Percentiles rank a stretch among this genome's conserved stretches.
phyloP scores from a whole-genome alignment of 768 basidiomycete species.

The Dendrothele bispora region DNA sequence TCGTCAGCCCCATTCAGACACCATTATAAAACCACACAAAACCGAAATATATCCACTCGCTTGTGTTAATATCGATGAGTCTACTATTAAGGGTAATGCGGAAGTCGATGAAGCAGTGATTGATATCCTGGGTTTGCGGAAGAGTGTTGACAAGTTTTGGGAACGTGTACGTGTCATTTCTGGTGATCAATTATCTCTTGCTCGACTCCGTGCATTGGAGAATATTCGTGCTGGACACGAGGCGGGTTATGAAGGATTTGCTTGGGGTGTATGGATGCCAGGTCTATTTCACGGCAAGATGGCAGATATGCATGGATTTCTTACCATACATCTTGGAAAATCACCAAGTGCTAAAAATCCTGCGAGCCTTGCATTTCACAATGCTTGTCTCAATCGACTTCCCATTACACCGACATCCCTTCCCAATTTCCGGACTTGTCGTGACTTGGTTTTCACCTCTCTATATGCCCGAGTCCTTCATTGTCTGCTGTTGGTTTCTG shows the following conservation, averaged over 20 bases:
- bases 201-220: conserved; percentile 28
- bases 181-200: conserved; percentile 38
- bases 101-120: conserved; percentile 29
- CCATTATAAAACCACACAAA: conserved; percentile 28
- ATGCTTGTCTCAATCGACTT: conserved; percentile 29
- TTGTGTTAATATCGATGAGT: conserved; percentile 36
- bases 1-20: conserved; percentile 14
- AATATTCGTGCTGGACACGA: conserved; percentile 32
- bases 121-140: conserved; percentile 22
- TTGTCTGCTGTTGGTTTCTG: conserved; percentile 29
- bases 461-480: conserved; percentile 33
- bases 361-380: conserved; percentile 32
- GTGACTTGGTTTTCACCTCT: conserved; percentile 34
- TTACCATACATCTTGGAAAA: conserved; percentile 33
- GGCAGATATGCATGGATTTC: conserved; percentile 25
- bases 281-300: conserved; percentile 41
- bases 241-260: conserved; percentile 18
- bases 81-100: conserved; percentile 31
- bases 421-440: conserved; percentile 32
- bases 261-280: conserved; percentile 24
- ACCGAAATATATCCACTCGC: conserved; percentile 28
- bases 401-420: conserved; percentile 35
- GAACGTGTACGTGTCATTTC: conserved; percentile 12
- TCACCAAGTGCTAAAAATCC: conserved; percentile 29
- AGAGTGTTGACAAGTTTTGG: conserved; percentile 7